These are phyloP conservation scores for Malassezia yamatoensis DNA, from an alignment of 1,284 basidiomycete genomes.

Conservation along the genomic window DNA sequence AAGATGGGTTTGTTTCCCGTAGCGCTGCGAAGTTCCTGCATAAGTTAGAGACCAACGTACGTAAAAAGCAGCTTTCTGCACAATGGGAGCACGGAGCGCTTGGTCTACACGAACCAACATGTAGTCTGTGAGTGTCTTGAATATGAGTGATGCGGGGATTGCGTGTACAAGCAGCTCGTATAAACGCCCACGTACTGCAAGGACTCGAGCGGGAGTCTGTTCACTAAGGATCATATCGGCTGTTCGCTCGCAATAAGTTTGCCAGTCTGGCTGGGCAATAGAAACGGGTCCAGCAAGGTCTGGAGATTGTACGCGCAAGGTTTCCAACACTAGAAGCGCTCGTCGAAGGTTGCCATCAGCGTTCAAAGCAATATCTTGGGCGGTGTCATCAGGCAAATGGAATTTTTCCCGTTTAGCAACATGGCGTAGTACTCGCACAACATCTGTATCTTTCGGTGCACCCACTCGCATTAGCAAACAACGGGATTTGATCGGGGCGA, in stretches of 20 bases:
- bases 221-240: slow-evolving; percentile 87
- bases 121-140: slow-evolving; percentile 57
- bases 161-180: slow-evolving; percentile 95
- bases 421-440: slow-evolving; percentile 63
- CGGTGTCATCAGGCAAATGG: slow-evolving; percentile 64
- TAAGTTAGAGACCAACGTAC: slow-evolving; percentile 52
- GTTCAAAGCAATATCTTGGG: slow-evolving; percentile 65
- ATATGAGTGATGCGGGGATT: slow-evolving; percentile 69
- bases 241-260: slow-evolving; percentile 87
- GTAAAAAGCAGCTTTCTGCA: slow-evolving; percentile 68
- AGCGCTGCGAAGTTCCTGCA: slow-evolving; percentile 52
- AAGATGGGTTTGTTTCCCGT: slow-evolving; percentile 43
- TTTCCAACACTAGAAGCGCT: slow-evolving; percentile 86
- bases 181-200: slow-evolving; percentile 81
- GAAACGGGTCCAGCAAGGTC: slow-evolving; percentile 56
- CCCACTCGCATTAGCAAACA: slow-evolving; percentile 89
- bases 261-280: slow-evolving; percentile 91
- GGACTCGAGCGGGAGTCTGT: slow-evolving; percentile 78
- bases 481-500: slow-evolving; percentile 89
- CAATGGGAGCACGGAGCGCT: slow-evolving; percentile 27
- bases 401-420: slow-evolving; percentile 77
- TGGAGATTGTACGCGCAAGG: slow-evolving; percentile 65
- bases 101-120: slow-evolving; percentile 76
- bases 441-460: slow-evolving; percentile 73
- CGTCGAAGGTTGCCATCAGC: slow-evolving; percentile 85